These are phyloP conservation scores for Adansonia grandidieri DNA, from an alignment of 441 rosid genomes.

Conservation along the genomic window DNA sequence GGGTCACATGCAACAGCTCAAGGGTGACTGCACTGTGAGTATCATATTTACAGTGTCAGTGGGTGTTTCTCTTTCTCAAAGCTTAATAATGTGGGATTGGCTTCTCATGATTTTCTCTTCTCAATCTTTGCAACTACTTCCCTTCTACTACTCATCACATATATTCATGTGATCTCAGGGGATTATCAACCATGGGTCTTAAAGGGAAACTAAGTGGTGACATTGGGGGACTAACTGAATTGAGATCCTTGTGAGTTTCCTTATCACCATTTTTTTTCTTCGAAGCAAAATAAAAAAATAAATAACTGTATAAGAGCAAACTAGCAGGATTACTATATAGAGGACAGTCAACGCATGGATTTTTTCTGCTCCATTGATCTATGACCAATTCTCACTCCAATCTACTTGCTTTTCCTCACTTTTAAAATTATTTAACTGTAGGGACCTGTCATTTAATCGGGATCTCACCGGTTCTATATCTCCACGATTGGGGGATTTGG, in stretches of 20 bases:
- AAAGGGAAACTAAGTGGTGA: slow-evolving; percentile 81
- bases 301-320: neutral
- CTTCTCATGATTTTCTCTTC: neutral
- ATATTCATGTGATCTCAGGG: slow-evolving; percentile 44
- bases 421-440: slow-evolving; percentile 37
- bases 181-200: slow-evolving; percentile 77
- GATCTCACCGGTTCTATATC: slow-evolving; percentile 75
- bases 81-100: neutral
- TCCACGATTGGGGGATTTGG: slow-evolving; percentile 74
- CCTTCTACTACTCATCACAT: neutral
- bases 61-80: neutral
- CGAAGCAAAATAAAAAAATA: too few species aligned
- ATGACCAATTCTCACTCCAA: neutral
- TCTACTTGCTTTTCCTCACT: neutral
- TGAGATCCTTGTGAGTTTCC: slow-evolving; percentile 81
- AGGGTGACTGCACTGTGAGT: slow-evolving; percentile 84
- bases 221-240: slow-evolving; percentile 76
- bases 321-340: neutral
- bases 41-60: neutral
- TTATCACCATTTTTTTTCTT: neutral
- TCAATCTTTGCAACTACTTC: neutral
- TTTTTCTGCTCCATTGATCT: neutral
- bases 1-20: slow-evolving; percentile 66
- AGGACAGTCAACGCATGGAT: neutral
- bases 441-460: slow-evolving; percentile 83